phyloP scores from a whole-genome alignment of 2,329 filamentous ascomycete species.

The Aspergillus sp. region DNA sequence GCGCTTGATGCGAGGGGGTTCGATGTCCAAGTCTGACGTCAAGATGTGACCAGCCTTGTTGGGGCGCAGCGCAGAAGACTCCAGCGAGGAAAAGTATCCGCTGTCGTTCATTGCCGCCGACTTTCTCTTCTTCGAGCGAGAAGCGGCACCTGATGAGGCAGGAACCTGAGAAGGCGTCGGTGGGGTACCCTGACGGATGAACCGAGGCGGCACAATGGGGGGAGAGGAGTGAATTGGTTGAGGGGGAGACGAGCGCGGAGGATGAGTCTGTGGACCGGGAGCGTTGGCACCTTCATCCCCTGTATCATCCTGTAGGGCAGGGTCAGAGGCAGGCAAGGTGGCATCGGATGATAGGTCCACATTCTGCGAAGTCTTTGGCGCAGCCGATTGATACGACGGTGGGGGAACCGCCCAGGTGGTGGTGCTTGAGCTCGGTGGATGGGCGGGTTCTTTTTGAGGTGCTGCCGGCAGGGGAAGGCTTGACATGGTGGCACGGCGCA shows the following conservation, averaged over 20 bases:
- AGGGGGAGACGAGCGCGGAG: slow-evolving; percentile 47
- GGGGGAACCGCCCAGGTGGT: slow-evolving; percentile 35
- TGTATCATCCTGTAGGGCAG: slow-evolving; percentile 55
- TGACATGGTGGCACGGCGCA: slow-evolving; percentile 45
- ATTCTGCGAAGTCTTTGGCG: slow-evolving; percentile 23
- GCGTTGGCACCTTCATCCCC: slow-evolving; percentile 41
- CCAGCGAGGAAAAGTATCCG: slow-evolving; percentile 93
- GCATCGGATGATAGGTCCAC: slow-evolving; percentile 72
- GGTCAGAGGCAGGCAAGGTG: slow-evolving; percentile 70
- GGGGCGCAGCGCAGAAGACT: slow-evolving; percentile 80
- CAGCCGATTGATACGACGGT: slow-evolving; percentile 17
- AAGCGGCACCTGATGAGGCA: slow-evolving; percentile 60
- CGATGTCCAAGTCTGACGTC: slow-evolving; percentile 70
- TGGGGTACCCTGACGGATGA: slow-evolving; percentile 62
- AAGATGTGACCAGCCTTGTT: slow-evolving; percentile 63
- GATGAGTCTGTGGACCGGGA: slow-evolving; percentile 22
- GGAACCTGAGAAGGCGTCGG: slow-evolving; percentile 68
- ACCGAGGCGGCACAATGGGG: slow-evolving; percentile 62
- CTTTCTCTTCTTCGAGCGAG: slow-evolving; percentile 71
- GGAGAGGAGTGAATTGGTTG: slow-evolving; percentile 81
- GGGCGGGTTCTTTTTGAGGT: slow-evolving; percentile 28
- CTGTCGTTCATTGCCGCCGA: slow-evolving; percentile 83
- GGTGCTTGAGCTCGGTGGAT: slow-evolving; percentile 30
- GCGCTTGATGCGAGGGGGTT: slow-evolving; percentile 77
- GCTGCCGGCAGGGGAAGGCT: slow-evolving; percentile 38